phyloP scores from a whole-genome alignment of 352 stramenopile genomes.

The Pythium aphanidermatum region DNA sequence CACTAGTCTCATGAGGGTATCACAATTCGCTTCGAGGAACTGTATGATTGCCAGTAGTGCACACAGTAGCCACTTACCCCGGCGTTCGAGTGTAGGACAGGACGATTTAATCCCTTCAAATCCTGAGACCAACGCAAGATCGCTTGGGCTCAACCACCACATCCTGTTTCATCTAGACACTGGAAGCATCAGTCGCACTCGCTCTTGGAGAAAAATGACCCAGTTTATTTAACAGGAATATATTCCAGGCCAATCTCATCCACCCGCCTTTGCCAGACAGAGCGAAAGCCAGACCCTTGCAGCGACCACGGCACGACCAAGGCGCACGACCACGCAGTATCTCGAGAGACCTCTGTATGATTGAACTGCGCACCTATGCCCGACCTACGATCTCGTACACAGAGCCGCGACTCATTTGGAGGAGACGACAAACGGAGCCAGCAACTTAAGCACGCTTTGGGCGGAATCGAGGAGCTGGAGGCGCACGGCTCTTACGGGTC shows the following conservation, averaged over 20 bases:
- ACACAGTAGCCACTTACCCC: too few species aligned
- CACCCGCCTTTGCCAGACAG: conserved; percentile 5
- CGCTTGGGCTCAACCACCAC: too few species aligned
- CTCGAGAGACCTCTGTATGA: neutral
- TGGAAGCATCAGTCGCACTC: neutral
- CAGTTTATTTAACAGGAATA: conserved; percentile 26
- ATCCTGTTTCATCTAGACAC: neutral
- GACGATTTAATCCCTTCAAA: too few species aligned
- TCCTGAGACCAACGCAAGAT: too few species aligned
- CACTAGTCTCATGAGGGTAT: too few species aligned
- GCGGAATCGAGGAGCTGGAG: conserved; percentile 83
- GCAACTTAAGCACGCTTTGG: conserved; percentile 57
- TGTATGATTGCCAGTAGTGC: too few species aligned
- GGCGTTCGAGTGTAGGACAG: too few species aligned
- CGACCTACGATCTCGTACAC: too few species aligned
- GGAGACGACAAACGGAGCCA: conserved; percentile 21
- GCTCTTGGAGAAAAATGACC: conserved; percentile 21
- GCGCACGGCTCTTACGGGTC: conserved; percentile 91
- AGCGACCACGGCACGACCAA: neutral
- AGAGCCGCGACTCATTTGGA: conserved; percentile 15
- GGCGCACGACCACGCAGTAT: neutral
- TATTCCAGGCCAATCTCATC: conserved; percentile 25
- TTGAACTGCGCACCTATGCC: too few species aligned
- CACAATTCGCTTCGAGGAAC: too few species aligned
- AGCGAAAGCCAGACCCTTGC: conserved; percentile 2